These are phyloP conservation scores for Scedosporium boydii DNA, from an alignment of 2,329 filamentous ascomycete genomes.

Conservation along the genomic window DNA sequence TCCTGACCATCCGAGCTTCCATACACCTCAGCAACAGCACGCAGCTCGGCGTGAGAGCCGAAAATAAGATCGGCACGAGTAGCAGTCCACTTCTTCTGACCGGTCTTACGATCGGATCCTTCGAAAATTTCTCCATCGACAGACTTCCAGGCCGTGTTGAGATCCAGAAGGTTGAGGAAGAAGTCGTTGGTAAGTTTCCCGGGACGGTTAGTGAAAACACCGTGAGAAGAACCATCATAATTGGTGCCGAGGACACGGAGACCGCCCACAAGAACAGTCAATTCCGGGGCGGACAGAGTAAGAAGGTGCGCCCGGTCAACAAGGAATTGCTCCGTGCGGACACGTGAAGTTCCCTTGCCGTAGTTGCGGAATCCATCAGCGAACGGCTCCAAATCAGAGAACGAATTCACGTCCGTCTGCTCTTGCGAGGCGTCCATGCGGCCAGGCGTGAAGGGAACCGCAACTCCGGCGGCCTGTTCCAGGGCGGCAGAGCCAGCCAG, in stretches of 20 bases:
- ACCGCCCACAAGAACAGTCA: constrained; percentile 63
- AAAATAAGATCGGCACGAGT: constrained; percentile 62
- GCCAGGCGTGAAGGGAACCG: constrained; percentile 64
- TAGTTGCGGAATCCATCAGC: constrained; percentile 78
- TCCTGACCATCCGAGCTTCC: constrained; percentile 46
- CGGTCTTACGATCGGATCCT: constrained; percentile 56
- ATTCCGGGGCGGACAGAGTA: constrained; percentile 59
- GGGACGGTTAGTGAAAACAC: constrained; percentile 58
- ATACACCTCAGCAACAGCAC: constrained; percentile 63
- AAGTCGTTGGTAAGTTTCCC: constrained; percentile 70
- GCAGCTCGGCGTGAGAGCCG: constrained; percentile 64
- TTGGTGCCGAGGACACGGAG: constrained; percentile 62
- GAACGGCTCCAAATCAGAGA: constrained; percentile 56
- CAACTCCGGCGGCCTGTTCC: constrained; percentile 58
- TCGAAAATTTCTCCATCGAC: constrained; percentile 47
- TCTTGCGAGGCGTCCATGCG: constrained; percentile 63
- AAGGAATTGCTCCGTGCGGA: constrained; percentile 58
- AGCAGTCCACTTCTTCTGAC: constrained; percentile 57
- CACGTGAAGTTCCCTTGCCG: constrained; percentile 50
- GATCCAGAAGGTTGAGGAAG: constrained; percentile 70
- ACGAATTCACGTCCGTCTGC: constrained; percentile 58
- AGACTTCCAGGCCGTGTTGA: constrained; percentile 48
- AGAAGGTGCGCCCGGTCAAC: constrained; percentile 65
- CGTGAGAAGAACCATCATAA: constrained; percentile 57
- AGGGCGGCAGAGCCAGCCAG: constrained; percentile 61